Evolutionary conservation across 441 rosid genomes (phyloP).

Genomic region (Lepidium campestre): DNA sequence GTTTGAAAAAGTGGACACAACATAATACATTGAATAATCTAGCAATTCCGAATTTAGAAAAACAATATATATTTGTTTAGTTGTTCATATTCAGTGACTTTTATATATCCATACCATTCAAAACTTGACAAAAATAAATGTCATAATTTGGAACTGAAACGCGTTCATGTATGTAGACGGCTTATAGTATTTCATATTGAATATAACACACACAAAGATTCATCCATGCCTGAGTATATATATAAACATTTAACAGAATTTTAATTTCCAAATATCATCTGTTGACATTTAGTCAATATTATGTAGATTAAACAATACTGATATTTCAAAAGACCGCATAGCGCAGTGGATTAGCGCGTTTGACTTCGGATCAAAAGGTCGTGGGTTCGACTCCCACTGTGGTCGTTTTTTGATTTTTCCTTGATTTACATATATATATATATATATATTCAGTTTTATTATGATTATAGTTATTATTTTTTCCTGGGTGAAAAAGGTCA

Average conservation of each 20-base stretch:
- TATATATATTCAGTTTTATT: too few species aligned
- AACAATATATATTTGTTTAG: background rate
- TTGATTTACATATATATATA: background rate
- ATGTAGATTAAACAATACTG: background rate
- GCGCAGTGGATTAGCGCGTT: conserved; percentile 99
- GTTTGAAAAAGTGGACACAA: conserved; percentile 12
- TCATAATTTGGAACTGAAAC: too few species aligned
- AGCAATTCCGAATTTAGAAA: background rate
- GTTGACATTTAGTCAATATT: background rate
- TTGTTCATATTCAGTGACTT: background rate
- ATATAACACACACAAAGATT: background rate
- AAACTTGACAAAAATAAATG: background rate
- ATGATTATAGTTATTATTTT: too few species aligned
- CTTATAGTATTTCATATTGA: background rate
- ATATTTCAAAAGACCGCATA: conserved; percentile 98
- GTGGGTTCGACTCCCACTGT: conserved; percentile 99
- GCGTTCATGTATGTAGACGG: too few species aligned
- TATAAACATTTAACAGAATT: background rate
- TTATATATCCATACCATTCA: background rate
- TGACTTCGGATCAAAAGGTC: conserved; percentile 99
- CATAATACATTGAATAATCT: background rate
- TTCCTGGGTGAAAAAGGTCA: too few species aligned
- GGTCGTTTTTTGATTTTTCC: conserved; percentile 34
- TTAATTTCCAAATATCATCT: background rate
- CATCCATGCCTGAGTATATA: background rate